Percentiles rank a stretch among this genome's conserved stretches.
These are phyloP conservation scores for Phaeosphaeriaceae sp. DNA, from an alignment of 2,329 filamentous ascomycete genomes.

Conservation along the genomic window DNA sequence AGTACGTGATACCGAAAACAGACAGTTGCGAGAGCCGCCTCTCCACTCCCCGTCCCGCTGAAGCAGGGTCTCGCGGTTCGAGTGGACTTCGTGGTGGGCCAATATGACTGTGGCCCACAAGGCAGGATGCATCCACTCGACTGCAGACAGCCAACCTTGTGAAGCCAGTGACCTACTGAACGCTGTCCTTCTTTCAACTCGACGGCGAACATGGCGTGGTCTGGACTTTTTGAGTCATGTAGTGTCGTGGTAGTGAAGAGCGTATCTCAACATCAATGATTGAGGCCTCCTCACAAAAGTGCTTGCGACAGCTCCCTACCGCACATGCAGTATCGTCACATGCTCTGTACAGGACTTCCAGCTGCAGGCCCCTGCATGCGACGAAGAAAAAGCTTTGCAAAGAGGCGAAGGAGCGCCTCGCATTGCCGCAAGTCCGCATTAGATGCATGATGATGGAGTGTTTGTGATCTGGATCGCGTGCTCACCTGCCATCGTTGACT, in stretches of 20 bases:
- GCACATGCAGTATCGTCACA: neutral
- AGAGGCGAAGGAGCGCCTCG: constrained; percentile 12
- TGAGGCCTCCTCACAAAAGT: neutral
- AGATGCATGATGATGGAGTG: constrained; percentile 6
- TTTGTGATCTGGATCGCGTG: constrained; percentile 2
- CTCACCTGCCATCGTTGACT: neutral
- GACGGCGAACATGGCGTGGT: neutral
- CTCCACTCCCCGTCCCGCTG: neutral
- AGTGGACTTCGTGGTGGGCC: constrained; percentile 1
- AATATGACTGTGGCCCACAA: neutral
- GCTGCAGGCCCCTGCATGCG: constrained; percentile 1
- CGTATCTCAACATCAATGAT: neutral
- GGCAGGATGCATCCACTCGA: neutral
- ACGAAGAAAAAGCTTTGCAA: constrained; percentile 1
- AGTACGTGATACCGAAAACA: neutral
- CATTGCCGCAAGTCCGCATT: constrained; percentile 8
- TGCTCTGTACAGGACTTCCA: neutral
- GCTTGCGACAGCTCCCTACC: neutral
- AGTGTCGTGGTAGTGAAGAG: neutral
- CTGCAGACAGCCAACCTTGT: neutral
- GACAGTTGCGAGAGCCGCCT: neutral
- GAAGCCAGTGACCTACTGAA: neutral
- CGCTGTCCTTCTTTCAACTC: neutral
- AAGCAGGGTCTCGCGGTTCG: constrained; percentile 3
- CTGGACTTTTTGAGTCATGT: constrained; percentile 4